Conservation (phyloP, 345 rosid genomes). For the Cardamine resedifolia region DNA sequence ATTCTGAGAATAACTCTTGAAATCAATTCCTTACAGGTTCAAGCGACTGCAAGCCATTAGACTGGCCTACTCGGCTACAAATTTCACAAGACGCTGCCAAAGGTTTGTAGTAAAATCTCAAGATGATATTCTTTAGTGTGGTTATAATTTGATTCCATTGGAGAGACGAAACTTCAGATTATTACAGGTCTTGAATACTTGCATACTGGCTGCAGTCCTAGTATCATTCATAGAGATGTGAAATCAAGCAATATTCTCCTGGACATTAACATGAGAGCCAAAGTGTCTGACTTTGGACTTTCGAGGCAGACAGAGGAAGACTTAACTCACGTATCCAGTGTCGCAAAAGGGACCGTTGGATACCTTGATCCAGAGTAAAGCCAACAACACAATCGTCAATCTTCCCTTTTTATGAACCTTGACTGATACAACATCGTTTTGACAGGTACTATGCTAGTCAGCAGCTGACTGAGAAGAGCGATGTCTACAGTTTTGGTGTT, state of each 20-base stretch:
- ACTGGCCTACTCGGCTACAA: constrained; percentile 73
- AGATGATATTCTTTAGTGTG: background rate
- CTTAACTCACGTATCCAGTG: constrained; percentile 85
- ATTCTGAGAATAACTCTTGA: background rate
- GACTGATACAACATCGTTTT: background rate
- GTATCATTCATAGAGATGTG: constrained; percentile 95
- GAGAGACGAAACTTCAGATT: constrained; percentile 44
- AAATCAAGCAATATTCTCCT: constrained; percentile 93
- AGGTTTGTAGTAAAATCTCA: constrained; percentile 49
- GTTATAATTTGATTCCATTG: constrained; percentile 16
- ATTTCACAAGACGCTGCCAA: constrained; percentile 94
- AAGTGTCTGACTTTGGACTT: constrained; percentile 97
- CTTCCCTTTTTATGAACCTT: background rate
- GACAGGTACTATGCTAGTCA: constrained; percentile 88
- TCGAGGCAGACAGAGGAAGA: constrained; percentile 95
- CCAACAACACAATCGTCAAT: background rate
- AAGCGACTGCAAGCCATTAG: constrained; percentile 53
- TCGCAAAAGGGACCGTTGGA: constrained; percentile 92
- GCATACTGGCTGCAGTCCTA: constrained; percentile 92
- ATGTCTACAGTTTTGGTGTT: constrained; percentile 96
- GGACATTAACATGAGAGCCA: constrained; percentile 91
- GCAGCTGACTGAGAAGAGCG: constrained; percentile 92
- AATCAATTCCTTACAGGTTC: constrained; percentile 50
- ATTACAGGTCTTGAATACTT: constrained; percentile 93
- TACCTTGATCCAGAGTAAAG: constrained; percentile 96